Base-by-base conservation (phyloP, 2,329 filamentous ascomycete species). In the Knufia petricola region DNA sequence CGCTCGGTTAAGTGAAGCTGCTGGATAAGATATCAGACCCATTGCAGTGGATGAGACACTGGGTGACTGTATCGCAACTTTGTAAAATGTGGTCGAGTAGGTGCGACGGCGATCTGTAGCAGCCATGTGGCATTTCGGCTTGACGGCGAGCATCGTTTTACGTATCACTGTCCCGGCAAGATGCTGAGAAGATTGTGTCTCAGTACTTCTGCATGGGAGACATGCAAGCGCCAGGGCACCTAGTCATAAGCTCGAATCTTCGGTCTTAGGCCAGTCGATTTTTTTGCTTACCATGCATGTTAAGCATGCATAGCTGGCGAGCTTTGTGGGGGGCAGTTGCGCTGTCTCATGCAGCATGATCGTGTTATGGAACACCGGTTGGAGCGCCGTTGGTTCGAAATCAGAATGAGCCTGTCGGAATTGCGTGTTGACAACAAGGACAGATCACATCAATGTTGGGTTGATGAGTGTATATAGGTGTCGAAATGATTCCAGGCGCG, bases 181-280 rank as follows among this genome's bases (percentile, higher is more conserved):
- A 21, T 12, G 17, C 21, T 13, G 17, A 40, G 37, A 17, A 40
- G 21, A 40, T 40, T 40, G 37, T 21, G 7, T 21, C 21, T 38
- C 7, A 20, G 37, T 4, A 12, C 15, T 19, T 13, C 37, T 4
- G 4, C 12, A 21, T 21, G 12, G 15, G 7, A 21, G 37, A 12
- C 4, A 10, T 12, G 41, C 19, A 10, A 32, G 24, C 12, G 8
- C 28, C 10, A 23, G 13, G n/a, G 13, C n/a, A 21, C 10, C 24
- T 26, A 13, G 23, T 2, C 17, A 19, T 36, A 10, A 34, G 31
- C 6, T 17, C 13, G n/a, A 23, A 23, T 4, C 12, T 3, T 36
- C 20, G 28, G 42, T 21, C 42, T 36, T 17, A 38, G 34, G 44
- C 44, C 44, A 47, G 32, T 30, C 30, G 30, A 24, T 47, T 24